Base-by-base conservation (phyloP, 2,329 filamentous ascomycete genomes). In the Malbranchea zuffiana region DNA sequence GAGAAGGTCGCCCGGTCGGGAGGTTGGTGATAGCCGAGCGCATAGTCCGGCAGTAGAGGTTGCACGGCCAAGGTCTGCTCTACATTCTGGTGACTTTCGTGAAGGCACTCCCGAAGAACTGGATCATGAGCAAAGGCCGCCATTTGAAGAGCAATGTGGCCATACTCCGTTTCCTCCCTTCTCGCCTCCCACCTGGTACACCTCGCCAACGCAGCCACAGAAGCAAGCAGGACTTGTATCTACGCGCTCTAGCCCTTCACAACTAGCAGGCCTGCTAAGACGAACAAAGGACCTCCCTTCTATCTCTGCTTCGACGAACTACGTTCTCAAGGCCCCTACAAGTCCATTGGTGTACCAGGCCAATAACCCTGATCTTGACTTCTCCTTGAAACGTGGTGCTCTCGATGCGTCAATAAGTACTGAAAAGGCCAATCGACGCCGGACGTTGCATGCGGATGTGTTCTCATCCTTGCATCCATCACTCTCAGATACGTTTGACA, bases 321-420 rank as follows among this genome's bases (percentile, higher is more conserved):
- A 94, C 56, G 71, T 82, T 20, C 81, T 93, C 44, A 81, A 88
- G 59, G 75, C 83, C 2, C 88, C 90, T 0, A 96, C 90, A 2
- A 96, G 87, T 50, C 90, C 90, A 10, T 67, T 98, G 7, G 87
- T 92, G 1, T 79, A 95, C 51, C 85, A 86, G 27, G 77, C 85
- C 51, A 92, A 80, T 60, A 90, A 87, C 47, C 79, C 84, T 5
- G 84, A 90, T 47, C 53, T 80, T 15, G 78, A 84, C 40, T 66
- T 80, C 32, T 67, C 74, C 2, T 65, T 72, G 44, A 66, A 66
- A 13, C 57, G 69, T 37, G 66, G 72, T 38, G 59, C 61, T 27
- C 66, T 72, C 36, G 66, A 75, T 32, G 64, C 74, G 23, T 56
- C 61, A 24, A 53, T 60, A 10, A 55, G 53, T 37, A 58, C 62